A percentile compares a stretch with the other conserved stretches of the same genome.
Conservation (phyloP, 371 early-diverging fungal species). For the Zopfochytrium polystomum region DNA sequence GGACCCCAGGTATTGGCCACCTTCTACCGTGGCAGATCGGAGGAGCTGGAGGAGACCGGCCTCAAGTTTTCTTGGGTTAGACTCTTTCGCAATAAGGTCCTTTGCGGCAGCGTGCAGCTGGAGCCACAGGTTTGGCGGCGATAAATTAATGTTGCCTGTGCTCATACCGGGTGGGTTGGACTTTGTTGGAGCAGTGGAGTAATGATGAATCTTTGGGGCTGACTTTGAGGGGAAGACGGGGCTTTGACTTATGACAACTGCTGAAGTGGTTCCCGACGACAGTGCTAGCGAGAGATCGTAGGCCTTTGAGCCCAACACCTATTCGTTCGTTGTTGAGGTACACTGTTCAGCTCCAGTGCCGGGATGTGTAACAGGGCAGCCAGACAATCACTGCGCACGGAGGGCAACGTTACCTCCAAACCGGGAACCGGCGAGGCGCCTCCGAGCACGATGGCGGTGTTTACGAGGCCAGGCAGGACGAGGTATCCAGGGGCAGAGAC, state of each 20-base stretch:
- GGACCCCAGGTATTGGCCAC: constrained; percentile 3
- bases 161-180: too few species aligned
- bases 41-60: constrained; percentile 8
- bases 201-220: too few species aligned
- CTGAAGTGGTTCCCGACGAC: too few species aligned
- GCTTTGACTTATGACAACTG: too few species aligned
- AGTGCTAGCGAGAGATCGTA: too few species aligned
- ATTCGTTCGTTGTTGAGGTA: constrained; percentile 3
- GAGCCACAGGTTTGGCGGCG: constrained; percentile 14
- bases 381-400: neutral
- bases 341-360: neutral
- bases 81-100: neutral
- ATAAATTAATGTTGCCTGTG: constrained; percentile 24
- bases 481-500: constrained; percentile 32
- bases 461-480: constrained; percentile 35
- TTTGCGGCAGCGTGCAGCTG: constrained; percentile 2
- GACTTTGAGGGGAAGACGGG: too few species aligned
- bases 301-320: constrained; percentile 5
- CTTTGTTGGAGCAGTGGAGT: too few species aligned
- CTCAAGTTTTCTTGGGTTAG: constrained; percentile 9
- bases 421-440: neutral
- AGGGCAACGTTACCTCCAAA: neutral
- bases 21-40: constrained; percentile 3
- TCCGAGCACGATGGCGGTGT: constrained; percentile 27
- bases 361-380: neutral